phyloP scores from a whole-genome alignment of 257 asterid genomes.

The Salvia miltiorrhiza region DNA sequence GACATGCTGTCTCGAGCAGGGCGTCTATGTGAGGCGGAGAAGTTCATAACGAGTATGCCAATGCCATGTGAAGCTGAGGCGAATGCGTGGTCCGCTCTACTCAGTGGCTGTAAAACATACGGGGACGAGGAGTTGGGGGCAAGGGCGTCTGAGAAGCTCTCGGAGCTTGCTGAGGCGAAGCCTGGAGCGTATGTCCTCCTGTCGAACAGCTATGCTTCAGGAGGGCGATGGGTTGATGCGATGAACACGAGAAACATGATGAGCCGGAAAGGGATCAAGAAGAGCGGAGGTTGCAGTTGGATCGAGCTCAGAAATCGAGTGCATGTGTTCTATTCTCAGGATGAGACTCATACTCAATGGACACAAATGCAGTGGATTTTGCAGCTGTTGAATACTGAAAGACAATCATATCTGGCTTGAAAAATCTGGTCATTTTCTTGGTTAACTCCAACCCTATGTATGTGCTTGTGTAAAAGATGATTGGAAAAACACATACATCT shows the following conservation, averaged over 20 bases:
- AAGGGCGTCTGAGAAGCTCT: conserved; percentile 38
- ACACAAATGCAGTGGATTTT: conserved; percentile 39
- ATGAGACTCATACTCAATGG: conserved; percentile 41
- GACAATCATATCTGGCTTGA: conserved; percentile 18
- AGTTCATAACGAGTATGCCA: conserved; percentile 50
- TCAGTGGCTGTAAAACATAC: conserved; percentile 63
- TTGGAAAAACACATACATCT: background rate
- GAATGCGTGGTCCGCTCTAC: conserved; percentile 70
- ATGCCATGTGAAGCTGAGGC: conserved; percentile 64
- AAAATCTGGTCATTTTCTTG: background rate
- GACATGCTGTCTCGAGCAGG: conserved; percentile 88
- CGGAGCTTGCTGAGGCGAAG: conserved; percentile 38
- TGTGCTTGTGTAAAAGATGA: too few relatives aligned
- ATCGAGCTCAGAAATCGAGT: conserved; percentile 53
- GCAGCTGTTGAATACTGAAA: conserved; percentile 49
- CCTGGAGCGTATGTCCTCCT: conserved; percentile 56
- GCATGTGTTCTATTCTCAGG: conserved; percentile 59
- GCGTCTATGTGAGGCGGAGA: conserved; percentile 59
- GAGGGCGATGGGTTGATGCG: conserved; percentile 71
- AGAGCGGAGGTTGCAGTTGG: conserved; percentile 72
- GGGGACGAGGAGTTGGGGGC: conserved; percentile 44
- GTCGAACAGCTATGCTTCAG: conserved; percentile 68
- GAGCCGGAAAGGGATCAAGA: conserved; percentile 60
- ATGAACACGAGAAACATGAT: conserved; percentile 48
- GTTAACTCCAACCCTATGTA: background rate